phyloP scores from a whole-genome alignment of 1,139 yeast genomes.

The Yamadazyma diospyri region DNA sequence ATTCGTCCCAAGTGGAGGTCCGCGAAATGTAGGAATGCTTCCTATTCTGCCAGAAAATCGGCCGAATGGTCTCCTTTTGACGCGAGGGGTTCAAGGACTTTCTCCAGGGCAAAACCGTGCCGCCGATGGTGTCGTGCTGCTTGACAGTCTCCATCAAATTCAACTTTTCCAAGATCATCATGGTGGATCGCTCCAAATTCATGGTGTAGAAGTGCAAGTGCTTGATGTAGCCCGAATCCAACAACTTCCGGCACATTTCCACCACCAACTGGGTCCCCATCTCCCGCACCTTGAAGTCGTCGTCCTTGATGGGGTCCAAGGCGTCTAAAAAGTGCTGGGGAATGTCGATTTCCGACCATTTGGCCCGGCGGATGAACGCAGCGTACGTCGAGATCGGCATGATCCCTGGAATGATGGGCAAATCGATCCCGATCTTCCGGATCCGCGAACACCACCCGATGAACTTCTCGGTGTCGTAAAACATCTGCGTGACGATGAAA shows the following conservation, averaged over 20 bases:
- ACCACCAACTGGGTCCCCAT: constrained; percentile 80
- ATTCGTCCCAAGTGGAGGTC: constrained; percentile 93
- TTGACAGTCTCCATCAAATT: constrained; percentile 50
- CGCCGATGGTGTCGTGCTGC: constrained; percentile 38
- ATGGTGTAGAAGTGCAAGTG: constrained; percentile 95
- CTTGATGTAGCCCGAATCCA: constrained; percentile 69
- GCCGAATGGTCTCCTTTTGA: constrained; percentile 80
- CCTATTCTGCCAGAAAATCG: constrained; percentile 95
- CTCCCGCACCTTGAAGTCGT: constrained; percentile 84
- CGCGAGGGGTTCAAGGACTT: constrained; percentile 82
- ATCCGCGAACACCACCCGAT: constrained; percentile 75
- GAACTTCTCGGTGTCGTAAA: constrained; percentile 83
- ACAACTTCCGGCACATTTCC: constrained; percentile 73
- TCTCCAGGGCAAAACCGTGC: constrained; percentile 74
- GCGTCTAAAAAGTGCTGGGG: constrained; percentile 71
- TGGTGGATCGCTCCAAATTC: constrained; percentile 89
- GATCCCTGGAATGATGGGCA: constrained; percentile 95
- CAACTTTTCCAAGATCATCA: constrained; percentile 80
- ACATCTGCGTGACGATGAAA: constrained; percentile 90
- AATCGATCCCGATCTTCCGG: constrained; percentile 69
- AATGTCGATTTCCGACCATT: constrained; percentile 83
- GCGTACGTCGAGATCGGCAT: constrained; percentile 97
- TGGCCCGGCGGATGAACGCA: constrained; percentile 87
- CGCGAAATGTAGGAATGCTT: constrained; percentile 86
- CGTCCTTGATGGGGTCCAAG: constrained; percentile 83